Conservation (phyloP, 2,329 filamentous ascomycete species). For the Zymoseptoria crescenta region DNA sequence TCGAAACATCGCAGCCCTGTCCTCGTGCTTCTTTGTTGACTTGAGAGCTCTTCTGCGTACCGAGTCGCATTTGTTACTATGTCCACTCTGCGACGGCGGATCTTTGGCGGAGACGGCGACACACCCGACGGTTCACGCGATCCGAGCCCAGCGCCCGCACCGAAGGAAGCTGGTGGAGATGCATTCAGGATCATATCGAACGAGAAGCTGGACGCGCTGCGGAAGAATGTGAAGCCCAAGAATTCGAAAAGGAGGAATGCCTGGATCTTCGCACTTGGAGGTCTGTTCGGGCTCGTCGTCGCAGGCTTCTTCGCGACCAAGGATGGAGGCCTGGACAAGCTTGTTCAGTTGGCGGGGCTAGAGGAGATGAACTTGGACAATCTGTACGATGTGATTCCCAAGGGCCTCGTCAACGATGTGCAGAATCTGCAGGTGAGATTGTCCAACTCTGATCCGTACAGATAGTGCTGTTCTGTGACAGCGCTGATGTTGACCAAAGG, state of each 20-base stretch:
- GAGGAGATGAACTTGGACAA: slow-evolving; percentile 71
- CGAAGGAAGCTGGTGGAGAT: slow-evolving; percentile 23
- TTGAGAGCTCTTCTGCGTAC: background rate
- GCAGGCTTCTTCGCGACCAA: slow-evolving; percentile 84
- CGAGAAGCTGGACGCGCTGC: slow-evolving; percentile 41
- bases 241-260: slow-evolving; percentile 62
- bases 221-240: slow-evolving; percentile 27
- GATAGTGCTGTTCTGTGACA: background rate
- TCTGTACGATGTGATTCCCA: slow-evolving; percentile 78
- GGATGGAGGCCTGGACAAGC: slow-evolving; percentile 53
- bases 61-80: slow-evolving; percentile 11
- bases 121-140: slow-evolving; percentile 34
- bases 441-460: background rate
- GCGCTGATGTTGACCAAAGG: slow-evolving; percentile 26
- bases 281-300: slow-evolving; percentile 79
- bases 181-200: slow-evolving; percentile 47
- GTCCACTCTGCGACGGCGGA: slow-evolving; percentile 29
- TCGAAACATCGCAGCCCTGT: background rate
- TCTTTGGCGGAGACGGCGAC: slow-evolving; percentile 26
- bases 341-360: slow-evolving; percentile 73
- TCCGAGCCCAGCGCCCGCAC: slow-evolving; percentile 31
- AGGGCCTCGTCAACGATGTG: slow-evolving; percentile 76
- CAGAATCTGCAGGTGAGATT: slow-evolving; percentile 67
- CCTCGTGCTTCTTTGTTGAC: background rate
- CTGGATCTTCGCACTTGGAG: slow-evolving; percentile 79